Base-by-base conservation (phyloP, 805 yeast genomes). In the Starmera quercuum region DNA sequence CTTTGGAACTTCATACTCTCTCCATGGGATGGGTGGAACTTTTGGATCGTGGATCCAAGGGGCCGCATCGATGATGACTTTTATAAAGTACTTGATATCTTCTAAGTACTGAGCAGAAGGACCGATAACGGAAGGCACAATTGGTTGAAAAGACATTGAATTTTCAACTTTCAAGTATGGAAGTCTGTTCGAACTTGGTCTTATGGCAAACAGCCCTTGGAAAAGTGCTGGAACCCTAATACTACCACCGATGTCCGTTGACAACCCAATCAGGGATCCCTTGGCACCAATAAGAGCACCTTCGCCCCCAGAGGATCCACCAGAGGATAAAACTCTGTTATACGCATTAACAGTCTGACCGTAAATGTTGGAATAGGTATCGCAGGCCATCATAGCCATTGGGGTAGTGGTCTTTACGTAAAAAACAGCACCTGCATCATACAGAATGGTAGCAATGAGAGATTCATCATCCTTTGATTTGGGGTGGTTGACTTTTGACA, bases 271-370 rank as follows among this genome's bases (percentile, higher is more conserved):
- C 6, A 64, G 58, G n/a, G 71, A 60, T 5, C 75, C 75, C 33
- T 56, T 54, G 34, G 66, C 40, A 2, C 64, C 64, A 9, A 68
- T 45, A 18, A 73, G 46, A 7, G 75, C 69, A 6, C 70, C 74
- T 32, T 71, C 77, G 29, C 78, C 78, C 7, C 76, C 75, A 12
- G 73, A 64, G 9, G 73, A 66, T 0, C 78, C 78, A 28, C 76
- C 75, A 18, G 70, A 53, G n/a, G 69, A 59, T 34, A 68, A 44
- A 14, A 49, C 46, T 23, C 64, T 46, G 41, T 67, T 68, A 42
- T 55, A 48, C 3, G 77, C 70, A 49, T 69, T 71, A 24, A 53
- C 37, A 12, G 75, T 68, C 25, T 59, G 53, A 2, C 78, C 78
- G 35, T 53, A 66, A 22, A 72, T 44, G 39, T 61, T 57, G 45